Evolutionary conservation across 2,329 filamentous ascomycete species (phyloP), one percentile per base, ranked within the genome.

Genomic region (Chaetomiaceae sp.): DNA sequence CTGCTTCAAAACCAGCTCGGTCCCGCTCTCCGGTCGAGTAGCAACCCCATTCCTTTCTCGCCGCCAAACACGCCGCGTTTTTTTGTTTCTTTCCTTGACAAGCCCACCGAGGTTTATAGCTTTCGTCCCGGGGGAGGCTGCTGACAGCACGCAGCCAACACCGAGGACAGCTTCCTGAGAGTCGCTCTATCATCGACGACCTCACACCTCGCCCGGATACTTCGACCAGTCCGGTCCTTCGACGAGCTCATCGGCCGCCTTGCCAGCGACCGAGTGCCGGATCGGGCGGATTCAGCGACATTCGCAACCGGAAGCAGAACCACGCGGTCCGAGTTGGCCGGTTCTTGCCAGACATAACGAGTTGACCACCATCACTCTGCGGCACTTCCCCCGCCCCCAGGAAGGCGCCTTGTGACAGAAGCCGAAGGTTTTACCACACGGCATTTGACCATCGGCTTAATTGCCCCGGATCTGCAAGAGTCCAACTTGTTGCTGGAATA

Each of bases 401-500:
- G n/a, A n/a, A n/a, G n/a, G n/a, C n/a, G n/a, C n/a, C n/a, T n/a
- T n/a, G n/a, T n/a, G 30, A 33, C 18, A n/a, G 12, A n/a, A 26
- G 32, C n/a, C 35, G 19, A 14, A 46, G 18, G 20, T 6, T 32
- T n/a, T 15, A n/a, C 5, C 36, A 34, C 34, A 9, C 30, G n/a
- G 10, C 20, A 29, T 19, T 20, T 42, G 43, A 22, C 42, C 20
- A 17, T 17, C 40, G 20, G 27, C 15, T 11, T 42, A 32, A 4
- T n/a, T 36, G 37, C 18, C 38, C 18, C 20, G 39, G 42, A 17
- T 40, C 27, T 24, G 34, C 52, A 49, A 54, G 51, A 54, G 54
- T 52, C 57, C 54, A 57, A 62, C 61, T 55, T 57, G 65, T 60
- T 67, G 65, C 65, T 68, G 65, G 58, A 67, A 68, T 65, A 68